Percentiles rank a stretch among this genome's conserved stretches.
Evolutionary conservation across 2,329 filamentous ascomycete genomes (phyloP).

Genomic region (Diaporthe ilicicola): DNA sequence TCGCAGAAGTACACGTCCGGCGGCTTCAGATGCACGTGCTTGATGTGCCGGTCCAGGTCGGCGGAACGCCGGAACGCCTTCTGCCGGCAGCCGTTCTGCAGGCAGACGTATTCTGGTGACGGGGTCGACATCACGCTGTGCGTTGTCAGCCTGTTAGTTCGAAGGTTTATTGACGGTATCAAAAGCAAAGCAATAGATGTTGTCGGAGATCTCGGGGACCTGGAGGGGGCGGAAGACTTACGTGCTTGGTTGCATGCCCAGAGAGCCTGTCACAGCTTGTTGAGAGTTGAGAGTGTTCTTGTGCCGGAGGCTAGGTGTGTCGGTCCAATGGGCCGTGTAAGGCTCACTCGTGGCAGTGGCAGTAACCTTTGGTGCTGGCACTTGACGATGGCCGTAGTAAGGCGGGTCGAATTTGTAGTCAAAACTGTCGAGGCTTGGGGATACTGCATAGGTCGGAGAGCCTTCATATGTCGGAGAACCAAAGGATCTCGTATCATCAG

Average conservation of each 20-base stretch:
- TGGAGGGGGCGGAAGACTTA: background rate
- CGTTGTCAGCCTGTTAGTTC: background rate
- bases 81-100: constrained; percentile 50
- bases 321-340: background rate
- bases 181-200: too few relatives aligned
- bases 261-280: background rate
- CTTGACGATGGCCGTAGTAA: background rate
- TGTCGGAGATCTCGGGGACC: too few relatives aligned
- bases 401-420: background rate
- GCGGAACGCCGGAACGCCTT: constrained; percentile 60
- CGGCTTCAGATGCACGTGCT: constrained; percentile 55
- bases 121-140: background rate
- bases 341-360: background rate
- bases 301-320: background rate
- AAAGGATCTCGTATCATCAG: constrained; percentile 9
- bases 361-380: background rate
- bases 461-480: constrained; percentile 3
- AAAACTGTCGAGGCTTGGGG: constrained; percentile 9
- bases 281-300: background rate
- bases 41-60: constrained; percentile 63
- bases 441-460: constrained; percentile 6
- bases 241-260: constrained; percentile 4
- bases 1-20: constrained; percentile 60
- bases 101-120: constrained; percentile 44
- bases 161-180: too few relatives aligned